A percentile compares a stretch with the other conserved stretches of the same genome.
phyloP scores from a whole-genome alignment of 805 yeast species.

The Tanozyma kutaoensis region DNA sequence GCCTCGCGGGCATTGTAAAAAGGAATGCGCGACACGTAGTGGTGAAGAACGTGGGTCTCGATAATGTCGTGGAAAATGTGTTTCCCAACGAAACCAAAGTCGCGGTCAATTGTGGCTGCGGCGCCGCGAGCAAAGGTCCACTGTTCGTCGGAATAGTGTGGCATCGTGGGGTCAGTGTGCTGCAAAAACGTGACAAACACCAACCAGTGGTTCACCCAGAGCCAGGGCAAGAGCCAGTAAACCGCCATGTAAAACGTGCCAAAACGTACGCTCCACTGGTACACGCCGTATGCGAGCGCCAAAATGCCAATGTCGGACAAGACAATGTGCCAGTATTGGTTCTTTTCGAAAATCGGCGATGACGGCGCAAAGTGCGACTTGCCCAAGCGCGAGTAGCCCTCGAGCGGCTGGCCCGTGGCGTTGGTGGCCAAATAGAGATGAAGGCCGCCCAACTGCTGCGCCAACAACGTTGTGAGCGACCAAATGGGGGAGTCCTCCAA shows the following conservation, averaged over 20 bases:
- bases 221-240: conserved; percentile 66
- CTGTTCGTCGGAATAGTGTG: conserved; percentile 62
- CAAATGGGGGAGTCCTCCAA: conserved; percentile 65
- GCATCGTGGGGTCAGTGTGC: conserved; percentile 68
- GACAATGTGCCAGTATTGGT: conserved; percentile 56
- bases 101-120: conserved; percentile 77
- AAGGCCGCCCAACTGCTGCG: conserved; percentile 78
- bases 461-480: conserved; percentile 39
- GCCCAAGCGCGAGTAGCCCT: conserved; percentile 31
- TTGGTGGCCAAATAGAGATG: conserved; percentile 48
- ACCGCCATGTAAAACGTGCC: conserved; percentile 53
- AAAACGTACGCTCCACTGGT: conserved; percentile 45
- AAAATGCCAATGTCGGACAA: conserved; percentile 63
- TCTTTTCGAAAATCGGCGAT: conserved; percentile 60
- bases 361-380: conserved; percentile 61
- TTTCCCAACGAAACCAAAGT: conserved; percentile 69
- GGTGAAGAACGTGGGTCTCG: conserved; percentile 85
- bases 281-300: conserved; percentile 36
- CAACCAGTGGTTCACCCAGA: conserved; percentile 82
- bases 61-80: conserved; percentile 78
- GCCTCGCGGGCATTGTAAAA: conserved; percentile 80
- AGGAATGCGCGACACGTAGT: conserved; percentile 72
- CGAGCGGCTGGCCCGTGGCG: conserved; percentile 54
- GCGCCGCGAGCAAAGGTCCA: conserved; percentile 90
- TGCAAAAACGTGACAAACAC: conserved; percentile 78